These are phyloP conservation scores for Colletotrichum sp. DNA, from an alignment of 2,329 filamentous ascomycete genomes.

Conservation along the genomic window DNA sequence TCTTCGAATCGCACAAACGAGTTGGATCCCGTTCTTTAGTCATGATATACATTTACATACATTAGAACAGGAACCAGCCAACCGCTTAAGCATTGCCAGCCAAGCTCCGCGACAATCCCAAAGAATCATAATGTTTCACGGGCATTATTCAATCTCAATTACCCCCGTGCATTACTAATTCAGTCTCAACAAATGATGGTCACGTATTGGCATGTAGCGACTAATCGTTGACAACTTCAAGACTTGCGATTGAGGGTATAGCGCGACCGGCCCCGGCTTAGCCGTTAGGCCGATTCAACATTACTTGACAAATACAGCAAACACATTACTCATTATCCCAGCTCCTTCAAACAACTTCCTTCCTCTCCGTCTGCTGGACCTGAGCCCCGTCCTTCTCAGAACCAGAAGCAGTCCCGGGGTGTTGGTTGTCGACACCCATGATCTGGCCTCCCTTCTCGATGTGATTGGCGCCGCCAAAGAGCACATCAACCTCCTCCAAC, in stretches of 20 bases:
- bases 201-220: neutral
- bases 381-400: neutral
- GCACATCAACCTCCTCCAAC: constrained; percentile 60
- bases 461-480: constrained; percentile 62
- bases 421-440: constrained; percentile 25
- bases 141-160: rapidly evolving
- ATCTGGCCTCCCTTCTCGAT: constrained; percentile 58
- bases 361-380: constrained; percentile 11
- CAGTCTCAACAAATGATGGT: rapidly evolving
- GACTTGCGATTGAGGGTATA: neutral
- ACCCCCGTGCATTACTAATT: neutral
- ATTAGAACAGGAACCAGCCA: neutral
- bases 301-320: neutral
- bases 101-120: neutral
- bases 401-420: neutral
- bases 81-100: neutral
- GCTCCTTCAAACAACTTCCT: neutral
- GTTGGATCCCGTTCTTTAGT: neutral
- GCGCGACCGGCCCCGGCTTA: neutral
- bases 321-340: neutral
- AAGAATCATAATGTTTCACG: rapidly evolving
- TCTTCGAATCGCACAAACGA: neutral
- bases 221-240: neutral
- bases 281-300: neutral
- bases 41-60: neutral